phyloP scores from a whole-genome alignment of 2,329 filamentous ascomycete species.

The Aspergillus fijiensis region DNA sequence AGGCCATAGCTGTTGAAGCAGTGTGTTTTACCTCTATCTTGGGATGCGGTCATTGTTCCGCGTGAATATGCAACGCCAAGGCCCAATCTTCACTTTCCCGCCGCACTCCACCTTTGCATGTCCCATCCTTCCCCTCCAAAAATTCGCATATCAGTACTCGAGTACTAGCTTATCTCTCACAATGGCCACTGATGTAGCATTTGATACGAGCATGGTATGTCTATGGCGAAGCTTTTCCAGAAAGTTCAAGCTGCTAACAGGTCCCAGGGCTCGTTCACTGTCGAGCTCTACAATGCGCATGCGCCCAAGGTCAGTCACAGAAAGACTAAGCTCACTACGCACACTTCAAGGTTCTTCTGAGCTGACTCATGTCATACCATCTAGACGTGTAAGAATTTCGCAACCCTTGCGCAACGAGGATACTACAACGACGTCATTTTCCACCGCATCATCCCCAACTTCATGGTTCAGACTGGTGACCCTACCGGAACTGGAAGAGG shows the following conservation, averaged over 20 bases:
- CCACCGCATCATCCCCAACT: conserved; percentile 92
- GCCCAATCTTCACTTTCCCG: conserved; percentile 16
- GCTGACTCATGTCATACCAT: conserved; percentile 19
- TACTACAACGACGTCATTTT: conserved; percentile 88
- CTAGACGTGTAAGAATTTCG: conserved; percentile 82
- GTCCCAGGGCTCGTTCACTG: conserved; percentile 70
- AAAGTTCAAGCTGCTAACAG: conserved; percentile 17
- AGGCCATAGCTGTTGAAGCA: conserved; percentile 10
- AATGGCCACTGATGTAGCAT: conserved; percentile 75
- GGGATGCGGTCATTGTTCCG: not conserved
- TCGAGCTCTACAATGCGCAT: conserved; percentile 89
- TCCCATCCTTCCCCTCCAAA: not conserved
- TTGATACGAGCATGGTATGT: conserved; percentile 82
- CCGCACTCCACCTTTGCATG: conserved; percentile 10
- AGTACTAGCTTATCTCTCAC: conserved; percentile 7
- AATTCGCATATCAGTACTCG: not conserved
- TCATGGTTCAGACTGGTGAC: conserved; percentile 96
- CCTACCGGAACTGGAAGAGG: conserved; percentile 91
- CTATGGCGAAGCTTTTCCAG: not conserved
- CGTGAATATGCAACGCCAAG: conserved; percentile 24
- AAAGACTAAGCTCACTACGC: not conserved
- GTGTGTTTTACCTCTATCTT: not conserved
- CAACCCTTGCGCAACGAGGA: conserved; percentile 71
- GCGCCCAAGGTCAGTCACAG: conserved; percentile 63
- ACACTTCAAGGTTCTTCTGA: not conserved